These are phyloP conservation scores for Actinomortierella wolfii DNA, from an alignment of 371 early-diverging fungal species.

Conservation along the genomic window DNA sequence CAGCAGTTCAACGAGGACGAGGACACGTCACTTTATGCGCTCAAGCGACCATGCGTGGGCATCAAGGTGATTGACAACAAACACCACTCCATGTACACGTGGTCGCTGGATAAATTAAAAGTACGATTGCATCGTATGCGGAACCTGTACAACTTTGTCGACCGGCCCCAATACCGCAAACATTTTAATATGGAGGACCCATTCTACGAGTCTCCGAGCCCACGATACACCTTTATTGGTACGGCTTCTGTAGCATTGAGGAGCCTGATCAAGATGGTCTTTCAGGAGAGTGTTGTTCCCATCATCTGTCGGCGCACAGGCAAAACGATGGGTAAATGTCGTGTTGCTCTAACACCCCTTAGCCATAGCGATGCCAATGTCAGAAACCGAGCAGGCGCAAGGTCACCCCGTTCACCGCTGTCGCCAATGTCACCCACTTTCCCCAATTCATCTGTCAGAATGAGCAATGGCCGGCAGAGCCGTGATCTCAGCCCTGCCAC, in stretches of 20 bases:
- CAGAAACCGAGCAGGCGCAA: constrained; percentile 2
- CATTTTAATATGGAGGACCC: constrained; percentile 82
- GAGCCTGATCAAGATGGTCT: constrained; percentile 54
- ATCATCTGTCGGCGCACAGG: constrained; percentile 66
- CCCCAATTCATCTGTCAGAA: background rate
- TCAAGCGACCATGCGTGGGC: constrained; percentile 65
- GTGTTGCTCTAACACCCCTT: constrained; percentile 55
- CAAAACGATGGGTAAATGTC: constrained; percentile 52
- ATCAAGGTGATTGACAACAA: constrained; percentile 76
- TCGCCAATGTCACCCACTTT: constrained; percentile 31
- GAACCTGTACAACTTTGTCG: constrained; percentile 74
- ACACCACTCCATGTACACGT: constrained; percentile 71
- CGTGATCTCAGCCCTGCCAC: background rate
- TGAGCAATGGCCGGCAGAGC: too few species aligned
- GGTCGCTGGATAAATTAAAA: constrained; percentile 76
- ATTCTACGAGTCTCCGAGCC: constrained; percentile 71
- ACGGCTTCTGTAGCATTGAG: constrained; percentile 57
- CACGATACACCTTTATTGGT: constrained; percentile 70
- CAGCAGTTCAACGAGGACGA: constrained; percentile 63
- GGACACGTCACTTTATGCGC: constrained; percentile 54
- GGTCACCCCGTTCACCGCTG: constrained; percentile 1
- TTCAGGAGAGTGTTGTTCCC: constrained; percentile 54
- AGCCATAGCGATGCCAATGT: constrained; percentile 23
- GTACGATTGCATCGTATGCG: constrained; percentile 78
- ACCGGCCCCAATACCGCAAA: constrained; percentile 70